Percentiles rank a stretch among this genome's conserved stretches.
Conservation (phyloP, 805 yeast genomes). For the Tanozyma kutaoensis region DNA sequence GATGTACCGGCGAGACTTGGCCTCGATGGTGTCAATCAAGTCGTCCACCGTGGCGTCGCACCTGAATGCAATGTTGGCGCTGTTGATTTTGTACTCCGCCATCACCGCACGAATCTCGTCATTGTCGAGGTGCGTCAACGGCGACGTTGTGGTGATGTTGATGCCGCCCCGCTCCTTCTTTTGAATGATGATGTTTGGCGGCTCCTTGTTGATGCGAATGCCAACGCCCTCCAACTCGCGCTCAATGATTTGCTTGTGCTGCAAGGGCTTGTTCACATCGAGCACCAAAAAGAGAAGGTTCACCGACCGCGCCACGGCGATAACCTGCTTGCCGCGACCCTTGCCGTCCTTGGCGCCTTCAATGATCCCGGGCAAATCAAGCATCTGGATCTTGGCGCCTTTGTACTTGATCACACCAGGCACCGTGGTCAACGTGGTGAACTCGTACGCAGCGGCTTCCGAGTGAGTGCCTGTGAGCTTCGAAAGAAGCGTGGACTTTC, state of each 20-base stretch:
- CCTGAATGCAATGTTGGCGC: slow-evolving; percentile 92
- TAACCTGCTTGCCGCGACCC: slow-evolving; percentile 92
- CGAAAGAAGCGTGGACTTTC: slow-evolving; percentile 73
- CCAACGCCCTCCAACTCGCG: slow-evolving; percentile 96
- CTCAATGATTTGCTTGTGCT: slow-evolving; percentile 88
- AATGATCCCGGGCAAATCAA: slow-evolving; percentile 81
- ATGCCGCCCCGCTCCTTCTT: slow-evolving; percentile 96
- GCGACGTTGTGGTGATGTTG: slow-evolving; percentile 85
- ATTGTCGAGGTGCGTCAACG: slow-evolving; percentile 78
- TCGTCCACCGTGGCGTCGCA: slow-evolving; percentile 98
- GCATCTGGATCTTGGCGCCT: slow-evolving; percentile 96
- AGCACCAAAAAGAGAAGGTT: slow-evolving; percentile 84
- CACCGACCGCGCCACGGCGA: slow-evolving; percentile 98
- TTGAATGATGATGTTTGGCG: slow-evolving; percentile 85
- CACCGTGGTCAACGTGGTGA: slow-evolving; percentile 93
- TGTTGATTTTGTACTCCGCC: slow-evolving; percentile 87
- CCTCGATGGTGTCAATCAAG: slow-evolving; percentile 86
- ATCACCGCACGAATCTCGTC: slow-evolving; percentile 95
- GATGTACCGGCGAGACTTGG: slow-evolving; percentile 79
- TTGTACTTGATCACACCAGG: slow-evolving; percentile 93
- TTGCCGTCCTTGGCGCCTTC: slow-evolving; percentile 89
- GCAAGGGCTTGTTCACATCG: slow-evolving; percentile 93
- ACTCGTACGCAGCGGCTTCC: slow-evolving; percentile 96
- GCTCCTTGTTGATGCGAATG: slow-evolving; percentile 78
- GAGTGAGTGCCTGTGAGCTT: slow-evolving; percentile 92